Percentiles rank a stretch among this genome's conserved stretches.
These are phyloP conservation scores for Blastobotrys indianensis DNA, from an alignment of 1,139 yeast species.

Conservation along the genomic window DNA sequence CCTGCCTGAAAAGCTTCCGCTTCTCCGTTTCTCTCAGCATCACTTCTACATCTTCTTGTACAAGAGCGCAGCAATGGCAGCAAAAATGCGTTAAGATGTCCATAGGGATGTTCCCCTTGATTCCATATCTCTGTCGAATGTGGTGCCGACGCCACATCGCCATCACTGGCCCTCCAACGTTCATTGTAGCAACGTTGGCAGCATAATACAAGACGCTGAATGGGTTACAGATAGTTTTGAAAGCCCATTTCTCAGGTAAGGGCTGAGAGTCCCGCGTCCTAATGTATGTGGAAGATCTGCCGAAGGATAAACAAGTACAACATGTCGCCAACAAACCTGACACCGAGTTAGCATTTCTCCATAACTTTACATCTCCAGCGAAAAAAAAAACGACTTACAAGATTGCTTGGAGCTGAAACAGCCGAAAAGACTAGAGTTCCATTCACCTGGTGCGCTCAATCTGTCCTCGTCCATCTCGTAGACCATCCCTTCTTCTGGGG, in stretches of 20 bases:
- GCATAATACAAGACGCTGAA: constrained; percentile 1
- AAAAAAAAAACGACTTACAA: neutral
- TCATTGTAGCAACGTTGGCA: constrained; percentile 2
- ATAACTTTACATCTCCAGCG: too few relatives aligned
- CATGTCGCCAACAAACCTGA: constrained; percentile 4
- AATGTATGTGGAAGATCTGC: constrained; percentile 1
- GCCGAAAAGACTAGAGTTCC: constrained; percentile 3
- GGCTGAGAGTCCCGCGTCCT: constrained; percentile 5
- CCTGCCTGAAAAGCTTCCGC: constrained; percentile 4
- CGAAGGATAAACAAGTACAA: constrained; percentile 7
- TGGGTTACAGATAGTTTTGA: constrained; percentile 4
- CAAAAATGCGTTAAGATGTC: constrained; percentile 6
- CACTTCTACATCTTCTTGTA: constrained; percentile 7
- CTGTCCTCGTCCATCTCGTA: constrained; percentile 5
- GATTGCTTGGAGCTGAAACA: constrained; percentile 4
- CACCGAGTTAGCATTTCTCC: neutral
- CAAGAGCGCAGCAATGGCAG: constrained; percentile 10
- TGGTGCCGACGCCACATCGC: constrained; percentile 3
- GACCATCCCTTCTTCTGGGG: neutral
- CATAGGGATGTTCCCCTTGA: neutral
- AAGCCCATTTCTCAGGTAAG: neutral
- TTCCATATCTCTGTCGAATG: constrained; percentile 7
- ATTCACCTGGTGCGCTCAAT: neutral
- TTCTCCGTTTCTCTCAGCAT: constrained; percentile 5
- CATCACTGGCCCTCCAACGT: constrained; percentile 5